Base-by-base conservation (phyloP, 2,329 filamentous ascomycete species). In the Aspergillus vadensis region DNA sequence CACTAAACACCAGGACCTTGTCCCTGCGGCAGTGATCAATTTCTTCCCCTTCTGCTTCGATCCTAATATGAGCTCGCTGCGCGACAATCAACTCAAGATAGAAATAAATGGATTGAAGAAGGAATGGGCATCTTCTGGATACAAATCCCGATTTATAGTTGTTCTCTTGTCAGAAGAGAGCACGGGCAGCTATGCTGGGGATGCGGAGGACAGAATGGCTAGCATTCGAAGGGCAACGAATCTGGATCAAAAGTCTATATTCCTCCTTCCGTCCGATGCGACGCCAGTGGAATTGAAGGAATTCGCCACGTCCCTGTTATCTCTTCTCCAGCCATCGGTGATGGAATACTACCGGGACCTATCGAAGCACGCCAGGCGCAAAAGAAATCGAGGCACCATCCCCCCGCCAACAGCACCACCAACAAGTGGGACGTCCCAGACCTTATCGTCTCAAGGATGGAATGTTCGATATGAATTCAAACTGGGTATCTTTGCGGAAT, bases 391-490 rank as follows among this genome's bases (percentile, higher is more conserved):
- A 60, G 90, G 91, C 7, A 83, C 87, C 17, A 87, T 90, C 14
- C 92, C 92, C 10, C 88, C 90, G 51, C 92, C 93, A 3, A 94
- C 92, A 6, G 84, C 91, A 32, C 91, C 92, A 4, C 91, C 92
- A 1, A 94, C 91, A 0, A 88, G 85, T 19, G 91, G 91, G 27
- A 96, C 91, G 1, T 96, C 92, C 1, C 91, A 95, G 70, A 91
- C 90, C 0, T 78, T 97, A n/a, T 91, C 92, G 1, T 81, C 89
- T 9, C 88, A 92, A 44, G 93, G 91, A 3, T 99, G 94, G 95
- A 92, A 92, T 70, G 89, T 96, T 56, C 88, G 94, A 15, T 97
- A 97, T 76, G 94, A 99, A 71, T 92, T 96, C 79, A 99, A 99
- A 74, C 84, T 93, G 17, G 94, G 89, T 6, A 82, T 97, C 0